Percentiles rank a stretch among this genome's conserved stretches.
Evolutionary conservation across 2,329 filamentous ascomycete genomes (phyloP).

Genomic region (Meredithiella fracta): DNA sequence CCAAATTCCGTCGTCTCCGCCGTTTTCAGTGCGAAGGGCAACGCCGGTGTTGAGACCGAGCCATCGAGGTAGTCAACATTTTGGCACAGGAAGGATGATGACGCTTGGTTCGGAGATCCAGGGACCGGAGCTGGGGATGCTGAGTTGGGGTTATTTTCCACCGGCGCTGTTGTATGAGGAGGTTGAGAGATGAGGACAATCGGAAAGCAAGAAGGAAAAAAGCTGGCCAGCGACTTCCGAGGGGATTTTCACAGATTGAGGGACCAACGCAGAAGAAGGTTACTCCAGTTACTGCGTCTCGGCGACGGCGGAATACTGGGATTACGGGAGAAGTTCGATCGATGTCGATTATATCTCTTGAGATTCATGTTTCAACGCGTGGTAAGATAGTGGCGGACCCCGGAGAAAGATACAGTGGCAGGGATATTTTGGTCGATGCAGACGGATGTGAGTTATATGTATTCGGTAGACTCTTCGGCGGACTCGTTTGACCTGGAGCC

Average conservation of each 20-base stretch:
- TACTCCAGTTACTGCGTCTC: constrained; percentile 65
- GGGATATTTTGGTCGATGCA: constrained; percentile 85
- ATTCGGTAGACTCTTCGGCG: constrained; percentile 24
- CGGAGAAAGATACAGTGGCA: constrained; percentile 73
- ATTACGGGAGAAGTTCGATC: constrained; percentile 76
- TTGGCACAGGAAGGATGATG: neutral
- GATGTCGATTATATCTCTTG: constrained; percentile 92
- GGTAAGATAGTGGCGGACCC: constrained; percentile 69
- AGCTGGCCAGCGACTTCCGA: neutral
- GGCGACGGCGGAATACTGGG: constrained; percentile 39
- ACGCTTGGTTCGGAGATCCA: constrained; percentile 14
- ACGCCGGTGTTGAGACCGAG: neutral
- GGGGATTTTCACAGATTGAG: constrained; percentile 62
- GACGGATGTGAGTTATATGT: constrained; percentile 38
- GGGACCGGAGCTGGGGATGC: constrained; percentile 22
- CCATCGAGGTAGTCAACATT: neutral
- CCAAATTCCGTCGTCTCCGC: neutral
- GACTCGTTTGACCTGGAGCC: constrained; percentile 19
- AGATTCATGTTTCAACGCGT: constrained; percentile 79
- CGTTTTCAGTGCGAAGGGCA: neutral
- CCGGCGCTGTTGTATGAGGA: constrained; percentile 54
- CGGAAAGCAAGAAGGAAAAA: neutral
- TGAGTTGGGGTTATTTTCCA: constrained; percentile 59
- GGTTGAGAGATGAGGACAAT: constrained; percentile 45
- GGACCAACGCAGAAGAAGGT: constrained; percentile 63